Base-by-base conservation (phyloP, 23 red algal genomes). In the Agarophyton chilense region DNA sequence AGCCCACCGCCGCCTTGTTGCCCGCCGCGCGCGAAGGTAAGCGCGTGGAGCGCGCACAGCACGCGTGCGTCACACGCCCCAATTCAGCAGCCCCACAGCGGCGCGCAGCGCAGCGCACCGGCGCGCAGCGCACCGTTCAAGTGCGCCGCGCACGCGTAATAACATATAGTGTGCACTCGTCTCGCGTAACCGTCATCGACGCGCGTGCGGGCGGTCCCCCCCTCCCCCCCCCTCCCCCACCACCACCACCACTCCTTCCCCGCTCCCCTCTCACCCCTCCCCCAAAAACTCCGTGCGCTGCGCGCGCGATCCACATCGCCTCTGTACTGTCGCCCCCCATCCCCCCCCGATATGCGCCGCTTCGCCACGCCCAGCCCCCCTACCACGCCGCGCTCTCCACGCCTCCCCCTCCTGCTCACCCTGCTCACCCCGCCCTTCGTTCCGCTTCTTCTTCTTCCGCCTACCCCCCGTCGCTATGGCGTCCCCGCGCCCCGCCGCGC, bases 131-230 rank as follows among this genome's bases (percentile, higher is more conserved):
- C 7, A 9, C 7, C 60, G 16, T 29, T 2, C 29, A 38, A 13
- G 31, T 29, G 60, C 31, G 31, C 60, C 11, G 60, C 60, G 17
- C 55, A 25, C 55, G 55, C 55, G n/a, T n/a, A n/a, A n/a, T n/a
- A n/a, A n/a, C 44, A 47, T 29, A 31, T 14, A 12, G 28, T 10
- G 60, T 29, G 22, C 60, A 29, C 60, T 14, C 60, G 31, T 65
- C 60, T 65, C 31, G 6, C 16, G 60, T 65, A 65, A 65, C 60
- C 60, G 60, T 65, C 60, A 65, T 65, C 60, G 16, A 58, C 55
- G 16, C n/a, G 16, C 8, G 8, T 13, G 9, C n/a, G 6, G 8
- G 24, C 56, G 18, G 5, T 4, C 35, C 60, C 60, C 68, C 68
- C 68, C 38, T 19, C 68, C 40, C 68, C 68, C 68, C 41, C 68